Evolutionary conservation across 768 basidiomycete species (phyloP).

Genomic region (Mycena rebaudengoi): DNA sequence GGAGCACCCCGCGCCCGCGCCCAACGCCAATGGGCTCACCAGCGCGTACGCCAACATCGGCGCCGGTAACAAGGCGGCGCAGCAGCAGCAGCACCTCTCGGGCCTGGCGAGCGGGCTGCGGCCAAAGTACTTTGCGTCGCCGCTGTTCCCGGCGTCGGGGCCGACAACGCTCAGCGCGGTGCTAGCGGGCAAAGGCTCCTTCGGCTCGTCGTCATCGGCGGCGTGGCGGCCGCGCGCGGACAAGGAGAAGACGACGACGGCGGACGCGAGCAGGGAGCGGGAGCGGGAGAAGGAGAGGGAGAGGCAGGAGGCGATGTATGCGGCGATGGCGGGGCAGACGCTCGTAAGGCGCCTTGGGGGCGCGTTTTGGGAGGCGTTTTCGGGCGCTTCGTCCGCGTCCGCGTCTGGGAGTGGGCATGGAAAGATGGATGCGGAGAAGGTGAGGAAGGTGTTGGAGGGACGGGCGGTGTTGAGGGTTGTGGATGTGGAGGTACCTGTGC

Average conservation of each 20-base stretch:
- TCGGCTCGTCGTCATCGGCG: slow-evolving; percentile 16
- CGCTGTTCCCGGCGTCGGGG: slow-evolving; percentile 27
- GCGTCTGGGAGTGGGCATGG: slow-evolving; percentile 15
- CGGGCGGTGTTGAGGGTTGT: slow-evolving; percentile 83
- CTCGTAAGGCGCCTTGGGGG: slow-evolving; percentile 71
- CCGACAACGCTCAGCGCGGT: slow-evolving; percentile 48
- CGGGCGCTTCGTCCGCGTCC: slow-evolving; percentile 45
- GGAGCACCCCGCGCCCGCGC: slow-evolving; percentile 29
- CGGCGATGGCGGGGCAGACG: slow-evolving; percentile 83
- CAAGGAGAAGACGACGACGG: slow-evolving; percentile 47
- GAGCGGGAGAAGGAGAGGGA: slow-evolving; percentile 44
- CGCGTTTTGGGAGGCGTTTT: slow-evolving; percentile 92
- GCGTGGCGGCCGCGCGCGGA: slow-evolving; percentile 47
- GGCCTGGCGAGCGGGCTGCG: slow-evolving; percentile 54
- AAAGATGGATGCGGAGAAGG: slow-evolving; percentile 79
- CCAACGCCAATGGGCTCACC: slow-evolving; percentile 32
- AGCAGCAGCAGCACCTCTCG: slow-evolving; percentile 20
- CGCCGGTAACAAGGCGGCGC: slow-evolving; percentile 24
- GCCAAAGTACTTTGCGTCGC: slow-evolving; percentile 46
- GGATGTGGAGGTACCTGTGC: slow-evolving; percentile 66
- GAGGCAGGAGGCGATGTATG: slow-evolving; percentile 63
- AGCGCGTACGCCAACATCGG: slow-evolving; percentile 48
- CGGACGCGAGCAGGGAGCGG: slow-evolving; percentile 31
- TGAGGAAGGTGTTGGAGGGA: slow-evolving; percentile 82
- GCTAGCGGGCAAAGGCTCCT: neutral